phyloP scores from a whole-genome alignment of 768 basidiomycete genomes.

The Jaapia argillacea region DNA sequence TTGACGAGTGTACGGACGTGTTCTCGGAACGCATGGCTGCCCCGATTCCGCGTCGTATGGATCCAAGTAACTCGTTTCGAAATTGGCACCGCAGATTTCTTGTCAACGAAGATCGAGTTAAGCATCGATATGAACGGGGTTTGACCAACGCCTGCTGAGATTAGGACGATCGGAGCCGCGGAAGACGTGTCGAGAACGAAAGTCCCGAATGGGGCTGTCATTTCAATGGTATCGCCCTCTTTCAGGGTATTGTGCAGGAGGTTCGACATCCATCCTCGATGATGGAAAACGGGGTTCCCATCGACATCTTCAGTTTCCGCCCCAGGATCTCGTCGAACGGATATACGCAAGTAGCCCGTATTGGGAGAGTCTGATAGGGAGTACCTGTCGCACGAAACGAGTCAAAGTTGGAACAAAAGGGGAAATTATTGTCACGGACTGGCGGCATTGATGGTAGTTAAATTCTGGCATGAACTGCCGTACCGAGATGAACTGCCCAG shows the following conservation, averaged over 20 bases:
- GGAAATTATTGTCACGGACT: constrained; percentile 5
- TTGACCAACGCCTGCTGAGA: constrained; percentile 16
- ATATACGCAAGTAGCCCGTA: constrained; percentile 13
- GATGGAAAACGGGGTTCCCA: no score
- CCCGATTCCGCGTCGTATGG: not conserved
- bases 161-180: constrained; percentile 14
- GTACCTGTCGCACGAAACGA: constrained; percentile 6
- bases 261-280: constrained; percentile 16
- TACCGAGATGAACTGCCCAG: constrained; percentile 15
- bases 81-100: not conserved
- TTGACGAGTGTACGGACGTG: not conserved
- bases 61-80: no score
- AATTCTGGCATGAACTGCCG: constrained; percentile 12
- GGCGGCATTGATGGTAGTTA: constrained; percentile 10
- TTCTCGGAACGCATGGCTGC: not conserved
- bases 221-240: constrained; percentile 12
- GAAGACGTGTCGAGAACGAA: constrained; percentile 14
- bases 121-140: constrained; percentile 16
- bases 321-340: constrained; percentile 14
- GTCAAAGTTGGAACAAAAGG: not conserved
- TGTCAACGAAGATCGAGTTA: constrained; percentile 8
- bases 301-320: constrained; percentile 5
- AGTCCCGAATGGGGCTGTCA: constrained; percentile 14
- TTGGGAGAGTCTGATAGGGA: constrained; percentile 14
- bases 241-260: constrained; percentile 12